A percentile compares a stretch with the other conserved stretches of the same genome.
Conservation (phyloP, 306 rosid genomes). For the Dicorynia guianensis region DNA sequence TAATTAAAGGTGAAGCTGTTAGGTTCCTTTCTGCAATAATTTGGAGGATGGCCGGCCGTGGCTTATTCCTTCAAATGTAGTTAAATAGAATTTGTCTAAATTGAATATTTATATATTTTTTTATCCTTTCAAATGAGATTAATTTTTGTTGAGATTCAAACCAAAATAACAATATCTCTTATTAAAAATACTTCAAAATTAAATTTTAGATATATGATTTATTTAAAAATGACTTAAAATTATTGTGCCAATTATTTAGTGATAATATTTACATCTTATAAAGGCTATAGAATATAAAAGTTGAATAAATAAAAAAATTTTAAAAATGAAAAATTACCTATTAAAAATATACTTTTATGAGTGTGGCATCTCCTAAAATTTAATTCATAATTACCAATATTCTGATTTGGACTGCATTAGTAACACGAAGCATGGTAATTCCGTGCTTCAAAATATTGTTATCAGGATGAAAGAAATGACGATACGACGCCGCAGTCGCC, state of each 20-base stretch:
- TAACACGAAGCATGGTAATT: background rate
- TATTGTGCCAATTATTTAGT: no score
- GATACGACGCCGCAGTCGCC: slow-evolving; percentile 36
- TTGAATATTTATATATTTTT: no score
- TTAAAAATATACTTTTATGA: background rate
- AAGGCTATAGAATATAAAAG: background rate
- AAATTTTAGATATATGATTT: no score
- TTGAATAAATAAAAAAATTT: no score
- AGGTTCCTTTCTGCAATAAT: background rate
- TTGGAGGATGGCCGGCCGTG: slow-evolving; percentile 23
- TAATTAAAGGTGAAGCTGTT: background rate
- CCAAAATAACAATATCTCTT: no score
- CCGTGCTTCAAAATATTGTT: background rate
- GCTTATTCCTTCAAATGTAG: background rate
- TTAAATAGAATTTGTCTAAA: no score
- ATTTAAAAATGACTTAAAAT: no score
- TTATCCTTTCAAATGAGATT: no score
- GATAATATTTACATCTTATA: background rate
- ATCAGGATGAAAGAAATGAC: slow-evolving; percentile 3
- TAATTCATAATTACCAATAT: background rate
- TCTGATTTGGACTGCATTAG: background rate
- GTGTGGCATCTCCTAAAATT: background rate
- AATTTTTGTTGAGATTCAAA: no score
- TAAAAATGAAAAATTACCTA: background rate
- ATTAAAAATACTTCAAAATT: no score